Evolutionary conservation across 2,329 filamentous ascomycete species (phyloP), one percentile per base, ranked within the genome.

Genomic region (Cercospora sojina): DNA sequence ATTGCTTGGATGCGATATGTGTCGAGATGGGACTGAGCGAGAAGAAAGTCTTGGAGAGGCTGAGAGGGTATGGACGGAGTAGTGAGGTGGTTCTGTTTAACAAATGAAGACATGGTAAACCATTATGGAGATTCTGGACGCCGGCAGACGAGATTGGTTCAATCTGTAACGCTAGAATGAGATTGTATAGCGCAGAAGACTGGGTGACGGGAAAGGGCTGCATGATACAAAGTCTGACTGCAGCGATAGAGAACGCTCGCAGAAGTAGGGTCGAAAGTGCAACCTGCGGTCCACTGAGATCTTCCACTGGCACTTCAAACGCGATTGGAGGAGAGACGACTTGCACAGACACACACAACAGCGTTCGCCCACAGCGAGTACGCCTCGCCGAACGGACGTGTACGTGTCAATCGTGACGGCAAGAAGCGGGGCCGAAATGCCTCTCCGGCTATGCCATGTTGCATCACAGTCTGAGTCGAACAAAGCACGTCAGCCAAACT

Each of bases 1-100:
- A 92, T 76, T 87, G 86, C 72, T 91, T 94, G 78, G 92, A 95
- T 79, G 88, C 93, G 82, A 92, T 94, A 70, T 91, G 91, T 75
- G 91, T 89, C 1, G 91, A 93, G 80, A 83, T 88, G 77, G 88
- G 90, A 68, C 76, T 92, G 75, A 87, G 86, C 6, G 90, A 93
- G 74, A 84, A 83, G 66, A 88, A 91, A 74, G 88, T 93, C 16
- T 83, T 92, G 80, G 87, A 87, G 41, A 87, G 85, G 76, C 79
- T 95, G 57, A 88, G 87, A 77, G 83, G 80, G 66, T 56, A 27
- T 55, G 87, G 72, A 9, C 64, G 67, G 27, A 67, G 75, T 53
- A 75, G 75, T 5, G 74, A 77, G 58, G 73, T 76, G 9, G 67
- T 76, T 3, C 58, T 77, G 13, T 74, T 77, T 32, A 74, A 73